Base-by-base conservation (phyloP, 1,139 yeast species). In the Pichia sp. region DNA sequence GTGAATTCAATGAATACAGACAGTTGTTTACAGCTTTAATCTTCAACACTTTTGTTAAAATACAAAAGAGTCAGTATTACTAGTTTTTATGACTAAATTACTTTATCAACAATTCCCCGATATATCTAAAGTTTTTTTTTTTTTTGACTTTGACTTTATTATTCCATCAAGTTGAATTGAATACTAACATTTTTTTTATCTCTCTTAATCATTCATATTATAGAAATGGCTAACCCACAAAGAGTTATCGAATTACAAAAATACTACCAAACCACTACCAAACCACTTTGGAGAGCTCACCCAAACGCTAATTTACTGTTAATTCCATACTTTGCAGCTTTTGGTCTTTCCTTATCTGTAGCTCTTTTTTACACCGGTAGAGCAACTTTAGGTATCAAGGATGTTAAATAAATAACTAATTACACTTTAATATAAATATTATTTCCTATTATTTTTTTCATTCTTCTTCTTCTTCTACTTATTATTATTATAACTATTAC, bases 281-380 rank as follows among this genome's bases (percentile, higher is more conserved):
- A 83, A 71, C 85, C 83, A 64, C 76, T 85, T 67, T 84, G 87
- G 88, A 73, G 81, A 75, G 81, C 73, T 58, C 79, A 75, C 66
- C 81, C 81, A 67, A 82, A 90, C 72, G 81, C 96, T 59, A 87
- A 86, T 73, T 72, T 78, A 65, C 72, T 84, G 68, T 78, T 89
- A 61, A 86, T 85, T 73, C 97, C 97, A 68, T 90, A 84, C 80
- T 86, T 81, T 76, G 94, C 89, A 58, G 74, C 86, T 59, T 86
- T 89, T 74, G 75, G 90, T 56, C 75, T 84, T 55, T 74, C 89
- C 60, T 77, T 88, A 51, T 76, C 78, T 57, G 77, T 79, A 57
- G 86, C 95, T 60, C 72, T 84, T 59, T 79, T 69, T 74, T 87
- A 84, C 78, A 69, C 85, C 48, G 92, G 85, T 61, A 84, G 94